A percentile compares a stretch with the other conserved stretches of the same genome.
Conservation (phyloP, 345 rosid genomes). For the Raphanus sativus region DNA sequence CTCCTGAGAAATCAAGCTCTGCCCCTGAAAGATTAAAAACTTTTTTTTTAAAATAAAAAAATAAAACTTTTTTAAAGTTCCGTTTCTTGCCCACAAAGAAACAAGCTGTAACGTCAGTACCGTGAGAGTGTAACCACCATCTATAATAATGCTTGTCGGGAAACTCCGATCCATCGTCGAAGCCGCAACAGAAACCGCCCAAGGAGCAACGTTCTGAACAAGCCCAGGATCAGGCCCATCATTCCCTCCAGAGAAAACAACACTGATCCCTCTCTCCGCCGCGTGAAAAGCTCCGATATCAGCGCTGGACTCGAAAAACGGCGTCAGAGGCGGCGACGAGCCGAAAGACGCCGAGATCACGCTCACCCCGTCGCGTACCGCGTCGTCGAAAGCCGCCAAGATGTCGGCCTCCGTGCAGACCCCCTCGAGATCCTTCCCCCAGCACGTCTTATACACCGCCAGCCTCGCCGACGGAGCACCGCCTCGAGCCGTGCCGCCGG, state of each 20-base stretch:
- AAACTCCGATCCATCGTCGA: constrained; percentile 55
- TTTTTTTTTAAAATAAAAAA: neutral
- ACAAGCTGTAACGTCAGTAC: constrained; percentile 27
- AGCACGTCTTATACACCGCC: constrained; percentile 60
- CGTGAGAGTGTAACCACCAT: constrained; percentile 41
- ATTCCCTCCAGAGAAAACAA: constrained; percentile 64
- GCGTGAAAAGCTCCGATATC: constrained; percentile 61
- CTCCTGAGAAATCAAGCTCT: constrained; percentile 53
- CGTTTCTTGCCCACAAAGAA: too few relatives aligned
- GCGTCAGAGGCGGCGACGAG: constrained; percentile 46
- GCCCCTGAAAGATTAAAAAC: constrained; percentile 45
- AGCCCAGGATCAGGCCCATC: constrained; percentile 48
- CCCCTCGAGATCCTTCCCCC: constrained; percentile 39
- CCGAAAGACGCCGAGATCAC: constrained; percentile 61
- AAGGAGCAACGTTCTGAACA: constrained; percentile 57
- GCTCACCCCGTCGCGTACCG: constrained; percentile 51
- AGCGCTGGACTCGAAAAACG: constrained; percentile 37
- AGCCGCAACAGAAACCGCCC: constrained; percentile 62
- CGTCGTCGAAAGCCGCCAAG: constrained; percentile 58
- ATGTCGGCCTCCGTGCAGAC: constrained; percentile 54
- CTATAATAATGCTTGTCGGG: constrained; percentile 45
- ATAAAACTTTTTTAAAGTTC: too few relatives aligned
- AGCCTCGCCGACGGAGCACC: constrained; percentile 65
- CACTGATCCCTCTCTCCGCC: constrained; percentile 51
- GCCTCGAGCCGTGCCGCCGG: constrained; percentile 54